A percentile compares a stretch with the other conserved stretches of the same genome.
phyloP scores from a whole-genome alignment of 2,329 filamentous ascomycete genomes.

The Nothomitra cinnamomea region DNA sequence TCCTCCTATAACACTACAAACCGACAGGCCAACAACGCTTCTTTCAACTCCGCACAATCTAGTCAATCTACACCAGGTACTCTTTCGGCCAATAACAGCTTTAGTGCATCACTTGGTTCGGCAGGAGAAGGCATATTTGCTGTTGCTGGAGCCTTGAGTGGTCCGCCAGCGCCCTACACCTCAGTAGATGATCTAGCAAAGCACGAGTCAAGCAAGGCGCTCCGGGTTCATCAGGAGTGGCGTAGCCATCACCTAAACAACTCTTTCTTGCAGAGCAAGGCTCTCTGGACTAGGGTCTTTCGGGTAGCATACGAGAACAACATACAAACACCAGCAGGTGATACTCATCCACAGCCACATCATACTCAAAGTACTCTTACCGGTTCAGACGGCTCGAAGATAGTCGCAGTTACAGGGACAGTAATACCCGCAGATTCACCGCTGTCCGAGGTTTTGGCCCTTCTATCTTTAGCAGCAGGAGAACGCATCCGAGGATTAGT shows the following conservation, averaged over 20 bases:
- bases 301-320: conserved; percentile 41
- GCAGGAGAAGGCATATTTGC: neutral
- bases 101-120: conserved; percentile 12
- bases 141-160: conserved; percentile 25
- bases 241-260: conserved; percentile 54
- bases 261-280: conserved; percentile 51
- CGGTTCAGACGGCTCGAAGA: conserved; percentile 43
- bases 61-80: conserved; percentile 36
- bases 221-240: conserved; percentile 39
- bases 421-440: conserved; percentile 54
- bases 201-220: conserved; percentile 48
- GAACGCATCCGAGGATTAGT: conserved; percentile 60
- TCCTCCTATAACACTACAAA: conserved; percentile 35
- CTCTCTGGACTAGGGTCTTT: conserved; percentile 36
- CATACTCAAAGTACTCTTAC: conserved; percentile 21
- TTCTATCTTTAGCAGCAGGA: conserved; percentile 69
- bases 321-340: conserved; percentile 39
- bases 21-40: conserved; percentile 24
- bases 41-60: conserved; percentile 30
- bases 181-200: conserved; percentile 48
- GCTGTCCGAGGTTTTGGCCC: conserved; percentile 64
- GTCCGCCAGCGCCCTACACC: conserved; percentile 45
- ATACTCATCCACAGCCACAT: conserved; percentile 28
- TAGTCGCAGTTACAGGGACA: conserved; percentile 49
- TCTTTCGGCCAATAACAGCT: conserved; percentile 19